Conservation (phyloP, 306 rosid species). For the Fragaria iinumae region DNA sequence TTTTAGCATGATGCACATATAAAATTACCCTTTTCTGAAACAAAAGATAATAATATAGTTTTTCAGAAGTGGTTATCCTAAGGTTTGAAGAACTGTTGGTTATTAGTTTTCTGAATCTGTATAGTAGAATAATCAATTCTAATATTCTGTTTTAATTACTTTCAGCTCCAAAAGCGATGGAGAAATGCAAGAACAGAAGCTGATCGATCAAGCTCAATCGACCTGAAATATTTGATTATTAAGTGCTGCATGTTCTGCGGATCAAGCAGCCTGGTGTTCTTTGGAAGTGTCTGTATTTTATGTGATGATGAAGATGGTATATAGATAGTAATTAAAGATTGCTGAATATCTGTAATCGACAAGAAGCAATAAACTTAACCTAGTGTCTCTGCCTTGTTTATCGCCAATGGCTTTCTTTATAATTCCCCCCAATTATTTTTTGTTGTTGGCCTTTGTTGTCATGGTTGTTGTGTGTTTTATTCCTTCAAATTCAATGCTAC, state of each 20-base stretch:
- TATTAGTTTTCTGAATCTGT: not conserved
- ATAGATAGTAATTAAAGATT: slow-evolving; percentile 48
- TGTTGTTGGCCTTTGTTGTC: slow-evolving; percentile 54
- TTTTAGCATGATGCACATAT: not conserved
- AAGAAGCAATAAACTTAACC: slow-evolving; percentile 67
- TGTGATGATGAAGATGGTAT: slow-evolving; percentile 37
- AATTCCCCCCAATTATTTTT: slow-evolving; percentile 30
- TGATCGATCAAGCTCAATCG: slow-evolving; percentile 31
- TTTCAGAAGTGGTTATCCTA: not conserved
- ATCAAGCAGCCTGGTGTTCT: slow-evolving; percentile 35
- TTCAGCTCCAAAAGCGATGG: slow-evolving; percentile 98
- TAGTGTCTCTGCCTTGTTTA: slow-evolving; percentile 61
- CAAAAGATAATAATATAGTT: not conserved
- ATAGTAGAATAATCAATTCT: not conserved
- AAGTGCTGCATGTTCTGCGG: slow-evolving; percentile 1
- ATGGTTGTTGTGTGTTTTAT: slow-evolving; percentile 55
- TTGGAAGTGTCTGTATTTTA: slow-evolving; percentile 56
- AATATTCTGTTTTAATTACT: slow-evolving; percentile 8
- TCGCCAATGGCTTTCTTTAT: slow-evolving; percentile 40
- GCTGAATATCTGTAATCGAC: slow-evolving; percentile 58
- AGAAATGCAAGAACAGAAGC: slow-evolving; percentile 98
- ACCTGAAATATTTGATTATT: not conserved
- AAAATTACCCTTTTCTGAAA: not conserved
- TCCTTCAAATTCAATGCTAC: slow-evolving; percentile 43
- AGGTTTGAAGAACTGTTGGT: not conserved